Conservation (phyloP, 805 yeast genomes). For the Pichia eremophila region DNA sequence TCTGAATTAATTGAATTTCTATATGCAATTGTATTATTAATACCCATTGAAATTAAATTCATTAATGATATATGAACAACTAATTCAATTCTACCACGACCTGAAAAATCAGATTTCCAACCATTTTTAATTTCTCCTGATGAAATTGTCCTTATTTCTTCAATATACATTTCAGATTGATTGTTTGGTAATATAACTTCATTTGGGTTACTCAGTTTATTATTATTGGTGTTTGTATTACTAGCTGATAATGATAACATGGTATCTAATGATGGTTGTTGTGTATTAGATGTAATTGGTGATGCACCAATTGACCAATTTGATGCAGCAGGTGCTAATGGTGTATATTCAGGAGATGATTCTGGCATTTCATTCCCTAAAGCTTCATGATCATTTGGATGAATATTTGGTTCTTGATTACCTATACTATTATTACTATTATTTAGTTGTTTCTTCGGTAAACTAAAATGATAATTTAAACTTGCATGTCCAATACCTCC, state of each 20-base stretch:
- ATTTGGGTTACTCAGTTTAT: slow-evolving; percentile 7
- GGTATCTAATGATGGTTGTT: slow-evolving; percentile 3
- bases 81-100: slow-evolving; percentile 70
- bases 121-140: slow-evolving; percentile 82
- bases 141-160: slow-evolving; percentile 65
- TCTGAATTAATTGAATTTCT: slow-evolving; percentile 24
- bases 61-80: slow-evolving; percentile 61
- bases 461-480: slow-evolving; percentile 21
- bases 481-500: slow-evolving; percentile 21
- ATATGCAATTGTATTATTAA: slow-evolving; percentile 22
- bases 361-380: not conserved
- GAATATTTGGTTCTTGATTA: not conserved
- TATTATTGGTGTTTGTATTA: not conserved
- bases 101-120: slow-evolving; percentile 89
- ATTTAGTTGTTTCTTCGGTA: slow-evolving; percentile 14
- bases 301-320: slow-evolving; percentile 20
- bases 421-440: slow-evolving; percentile 5
- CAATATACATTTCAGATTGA: slow-evolving; percentile 37
- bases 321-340: slow-evolving; percentile 17
- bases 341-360: not conserved
- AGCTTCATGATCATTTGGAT: not conserved
- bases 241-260: not conserved
- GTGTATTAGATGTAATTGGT: not conserved
- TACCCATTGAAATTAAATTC: slow-evolving; percentile 45
- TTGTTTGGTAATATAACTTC: slow-evolving; percentile 11